Base-by-base conservation (phyloP, 2,329 filamentous ascomycete genomes). In the Neonectria sp. region DNA sequence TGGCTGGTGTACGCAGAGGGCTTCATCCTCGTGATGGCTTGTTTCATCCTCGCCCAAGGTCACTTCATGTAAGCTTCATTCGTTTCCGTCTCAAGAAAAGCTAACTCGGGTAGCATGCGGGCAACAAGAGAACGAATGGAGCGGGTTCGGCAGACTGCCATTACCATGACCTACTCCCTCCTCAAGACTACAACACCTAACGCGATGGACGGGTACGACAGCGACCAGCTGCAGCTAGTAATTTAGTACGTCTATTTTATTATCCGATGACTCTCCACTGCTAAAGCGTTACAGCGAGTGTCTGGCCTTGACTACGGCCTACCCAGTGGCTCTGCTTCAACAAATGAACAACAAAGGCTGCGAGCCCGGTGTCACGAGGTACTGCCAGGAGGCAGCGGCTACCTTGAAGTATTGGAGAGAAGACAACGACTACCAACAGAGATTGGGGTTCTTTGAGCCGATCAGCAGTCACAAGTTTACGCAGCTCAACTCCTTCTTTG, bases 311-410 rank as follows among this genome's bases (percentile, higher is more conserved):
- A n/a, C 73, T 1, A 65, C 67, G 1, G 77, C 74, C 8, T 78
- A 63, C 56, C 76, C 76, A 1, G 76, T 79, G 1, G 72, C 73
- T 8, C 37, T 78, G 5, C 29, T 72, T 1, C 72, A 78, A 8
- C 71, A 75, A 33, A 62, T 77, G 7, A 55, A 63, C 21, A 68
- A 68, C 21, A 78, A 76, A 29, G 71, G 65, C 1, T 74, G 70
- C 58, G 74, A 78, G 53, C 76, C 75, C 1, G 69, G 64, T 6
- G 63, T 78, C 2, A 65, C 71, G n/a, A 66, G 57, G 25, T 73
- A 72, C 56, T 78, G 76, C 53, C 65, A 58, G 6, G 63, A 74
- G 11, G 67, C 66, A 2, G 73, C 73, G 2, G 25, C 33, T 17
- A 57, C 58, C 9, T 55, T 77, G 25, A 64, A 73, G 55, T 49